Base-by-base conservation (phyloP, 305 asterid species). In the Rubia peregrina region DNA sequence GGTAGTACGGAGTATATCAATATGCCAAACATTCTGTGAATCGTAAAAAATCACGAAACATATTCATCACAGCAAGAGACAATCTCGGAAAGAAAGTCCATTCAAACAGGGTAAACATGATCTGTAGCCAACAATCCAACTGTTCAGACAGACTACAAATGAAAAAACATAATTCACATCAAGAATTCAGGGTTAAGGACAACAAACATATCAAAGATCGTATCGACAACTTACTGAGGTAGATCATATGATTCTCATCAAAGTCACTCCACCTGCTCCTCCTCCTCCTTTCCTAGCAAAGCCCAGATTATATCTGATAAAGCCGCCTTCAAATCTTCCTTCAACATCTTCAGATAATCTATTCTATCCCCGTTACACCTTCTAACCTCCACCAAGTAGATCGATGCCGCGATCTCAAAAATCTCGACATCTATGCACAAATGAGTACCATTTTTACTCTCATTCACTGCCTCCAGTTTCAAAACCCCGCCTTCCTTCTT, bases 371-470 rank as follows among this genome's bases (percentile, higher is more conserved):
- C 85, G 13, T 76, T 24, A 1, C 70, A 73, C 76, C 55, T 81
- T 61, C 74, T 81, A 57, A 81, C 44, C 77, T 74, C 85, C 19
- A 81, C 81, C 75, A 81, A 59, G 68, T 71, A 72, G 46, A 81
- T 78, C 49, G 81, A 69, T 4, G 79, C 63, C 0, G 81, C 69
- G 65, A 81, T 74, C 75, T 81, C 85, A 53, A 68, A 81, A 10
- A 81, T 72, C 67, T 71, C 81, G 12, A 64, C 72, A 49, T 79
- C 78, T 0, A 81, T 73, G 69, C 79, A 73, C 61, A 79, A 36
- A 43, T 17, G 57, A 8, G 69, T 61, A 65, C 59, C 81, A 17
- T 67, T 71, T 65, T 70, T 71, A 43, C 67, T 70, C 2, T 65
- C 81, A 22, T 62, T 57, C 4, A 22, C 60, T 9, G 74, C 61